Evolutionary conservation across 306 rosid genomes (phyloP).

Genomic region (Prunus kanzakura): DNA sequence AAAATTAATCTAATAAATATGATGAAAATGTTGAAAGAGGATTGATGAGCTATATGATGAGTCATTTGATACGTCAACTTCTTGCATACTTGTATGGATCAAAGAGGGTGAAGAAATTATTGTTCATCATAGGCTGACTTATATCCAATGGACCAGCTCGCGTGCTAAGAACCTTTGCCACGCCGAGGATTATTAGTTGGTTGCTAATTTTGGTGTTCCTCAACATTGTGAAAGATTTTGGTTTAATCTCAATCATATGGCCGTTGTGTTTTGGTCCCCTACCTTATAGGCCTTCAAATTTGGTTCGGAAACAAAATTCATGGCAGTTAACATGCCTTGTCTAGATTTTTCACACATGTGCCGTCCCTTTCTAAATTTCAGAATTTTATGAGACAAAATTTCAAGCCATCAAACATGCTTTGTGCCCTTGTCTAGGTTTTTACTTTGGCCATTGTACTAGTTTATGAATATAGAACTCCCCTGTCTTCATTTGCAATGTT

Average conservation of each 20-base stretch:
- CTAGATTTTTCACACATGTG: conserved; percentile 23
- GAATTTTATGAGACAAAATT: background rate
- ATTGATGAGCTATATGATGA: conserved; percentile 40
- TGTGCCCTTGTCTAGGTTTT: background rate
- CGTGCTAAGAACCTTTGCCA: conserved; percentile 46
- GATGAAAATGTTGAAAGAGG: background rate
- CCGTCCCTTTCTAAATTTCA: background rate
- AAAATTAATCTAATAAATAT: too few species aligned
- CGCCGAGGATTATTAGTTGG: conserved; percentile 17
- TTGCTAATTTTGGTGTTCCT: conserved; percentile 17
- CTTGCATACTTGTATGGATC: background rate
- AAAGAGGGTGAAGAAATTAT: conserved; percentile 28
- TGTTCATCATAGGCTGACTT: conserved; percentile 42
- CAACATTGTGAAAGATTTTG: conserved; percentile 23
- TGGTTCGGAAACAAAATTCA: conserved; percentile 18
- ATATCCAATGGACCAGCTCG: conserved; percentile 19
- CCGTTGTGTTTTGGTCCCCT: conserved; percentile 53
- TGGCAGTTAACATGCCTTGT: conserved; percentile 41
- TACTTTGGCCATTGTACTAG: background rate
- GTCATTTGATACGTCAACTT: conserved; percentile 8
- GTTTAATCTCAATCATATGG: conserved; percentile 18
- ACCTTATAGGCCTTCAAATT: conserved; percentile 12
- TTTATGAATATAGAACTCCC: background rate
- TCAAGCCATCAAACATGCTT: background rate
- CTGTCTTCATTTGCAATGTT: background rate